These are phyloP conservation scores for Skeletonema costatum DNA, from an alignment of 108 stramenopile genomes.

Conservation along the genomic window DNA sequence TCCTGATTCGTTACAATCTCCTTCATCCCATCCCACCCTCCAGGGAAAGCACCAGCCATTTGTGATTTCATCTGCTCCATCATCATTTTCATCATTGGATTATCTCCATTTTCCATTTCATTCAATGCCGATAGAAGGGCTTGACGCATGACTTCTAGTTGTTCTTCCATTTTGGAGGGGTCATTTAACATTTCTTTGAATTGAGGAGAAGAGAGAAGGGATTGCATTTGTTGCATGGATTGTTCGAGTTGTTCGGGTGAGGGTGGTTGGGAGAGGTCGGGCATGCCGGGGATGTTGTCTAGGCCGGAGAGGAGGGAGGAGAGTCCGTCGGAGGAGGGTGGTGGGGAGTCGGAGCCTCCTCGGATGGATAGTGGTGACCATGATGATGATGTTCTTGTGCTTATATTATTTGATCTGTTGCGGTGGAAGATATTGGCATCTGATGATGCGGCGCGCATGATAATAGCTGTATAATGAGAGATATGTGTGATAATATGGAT, in stretches of 20 bases:
- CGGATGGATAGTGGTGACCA: not conserved
- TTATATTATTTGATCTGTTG: not conserved
- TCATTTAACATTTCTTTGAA: slow-evolving; percentile 41
- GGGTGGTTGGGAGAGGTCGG: slow-evolving; percentile 35
- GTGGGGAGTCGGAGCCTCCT: slow-evolving; percentile 13
- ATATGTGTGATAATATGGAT: not conserved
- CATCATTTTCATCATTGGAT: slow-evolving; percentile 48
- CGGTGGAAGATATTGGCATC: not conserved
- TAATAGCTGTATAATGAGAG: not conserved
- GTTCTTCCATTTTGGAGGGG: slow-evolving; percentile 36
- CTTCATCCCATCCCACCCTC: slow-evolving; percentile 49
- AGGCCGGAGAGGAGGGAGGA: slow-evolving; percentile 35
- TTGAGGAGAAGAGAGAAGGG: slow-evolving; percentile 39
- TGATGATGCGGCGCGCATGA: not conserved
- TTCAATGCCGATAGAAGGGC: slow-evolving; percentile 18
- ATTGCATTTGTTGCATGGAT: slow-evolving; percentile 43
- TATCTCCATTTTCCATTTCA: slow-evolving; percentile 48
- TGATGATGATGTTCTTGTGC: not conserved
- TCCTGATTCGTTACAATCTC: slow-evolving; percentile 28
- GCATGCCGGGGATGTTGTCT: slow-evolving; percentile 18
- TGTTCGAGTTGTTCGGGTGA: slow-evolving; percentile 46
- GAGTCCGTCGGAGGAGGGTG: not conserved
- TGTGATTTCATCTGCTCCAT: slow-evolving; percentile 47
- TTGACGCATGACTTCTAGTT: slow-evolving; percentile 29
- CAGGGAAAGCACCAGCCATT: slow-evolving; percentile 27